phyloP scores from a whole-genome alignment of 345 rosid genomes.

The Populus alba region DNA sequence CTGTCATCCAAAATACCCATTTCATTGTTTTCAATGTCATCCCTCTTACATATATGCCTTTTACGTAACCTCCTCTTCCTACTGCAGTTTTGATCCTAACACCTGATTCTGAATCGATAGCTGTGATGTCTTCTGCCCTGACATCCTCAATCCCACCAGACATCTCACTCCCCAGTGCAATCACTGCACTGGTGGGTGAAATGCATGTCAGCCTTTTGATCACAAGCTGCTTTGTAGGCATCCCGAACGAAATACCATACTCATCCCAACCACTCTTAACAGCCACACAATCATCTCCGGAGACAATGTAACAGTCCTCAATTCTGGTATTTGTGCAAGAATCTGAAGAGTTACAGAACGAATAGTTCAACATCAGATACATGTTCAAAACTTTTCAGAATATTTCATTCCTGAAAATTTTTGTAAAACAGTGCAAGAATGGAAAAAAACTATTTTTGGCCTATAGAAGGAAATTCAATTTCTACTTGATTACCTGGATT shows the following conservation, averaged over 20 bases:
- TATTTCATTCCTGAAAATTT: not conserved
- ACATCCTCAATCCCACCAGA: constrained; percentile 35
- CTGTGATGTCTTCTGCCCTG: constrained; percentile 32
- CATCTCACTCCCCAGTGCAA: constrained; percentile 31
- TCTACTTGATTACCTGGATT: constrained; percentile 24
- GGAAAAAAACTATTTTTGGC: not conserved
- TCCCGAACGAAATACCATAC: constrained; percentile 29
- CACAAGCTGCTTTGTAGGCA: constrained; percentile 32
- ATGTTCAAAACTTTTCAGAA: constrained; percentile 1
- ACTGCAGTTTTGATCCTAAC: constrained; percentile 35
- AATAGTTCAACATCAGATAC: not conserved
- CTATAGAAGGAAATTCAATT: not conserved
- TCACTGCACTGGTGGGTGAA: constrained; percentile 26
- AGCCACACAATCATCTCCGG: constrained; percentile 34
- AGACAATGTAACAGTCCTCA: constrained; percentile 30
- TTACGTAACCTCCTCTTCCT: constrained; percentile 30
- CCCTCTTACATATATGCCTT: constrained; percentile 27
- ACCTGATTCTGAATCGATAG: constrained; percentile 32
- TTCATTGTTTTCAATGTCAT: constrained; percentile 29
- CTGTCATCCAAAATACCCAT: constrained; percentile 36
- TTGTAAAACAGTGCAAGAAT: not conserved
- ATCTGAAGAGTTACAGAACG: constrained; percentile 17
- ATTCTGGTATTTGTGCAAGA: constrained; percentile 35
- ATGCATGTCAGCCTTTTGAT: constrained; percentile 33
- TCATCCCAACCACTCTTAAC: constrained; percentile 34